Evolutionary conservation across 164 flowering plant species (phyloP).

Genomic region (Chimonanthus praecox): DNA sequence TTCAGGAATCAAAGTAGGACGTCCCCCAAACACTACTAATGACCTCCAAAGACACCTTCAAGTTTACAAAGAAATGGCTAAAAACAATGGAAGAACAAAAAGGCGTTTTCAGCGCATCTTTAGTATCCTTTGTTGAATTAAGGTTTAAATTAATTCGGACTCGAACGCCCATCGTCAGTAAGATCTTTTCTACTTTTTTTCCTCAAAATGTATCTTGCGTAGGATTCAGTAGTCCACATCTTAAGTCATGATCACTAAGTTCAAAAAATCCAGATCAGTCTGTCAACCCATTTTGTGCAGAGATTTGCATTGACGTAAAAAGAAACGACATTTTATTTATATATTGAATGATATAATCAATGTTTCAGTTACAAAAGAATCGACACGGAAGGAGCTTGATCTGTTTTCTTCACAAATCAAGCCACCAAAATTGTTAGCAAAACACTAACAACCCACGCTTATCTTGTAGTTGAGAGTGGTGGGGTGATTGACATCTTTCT

Average conservation of each 20-base stretch:
- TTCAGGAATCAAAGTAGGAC: too few species aligned
- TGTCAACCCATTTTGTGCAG: neutral
- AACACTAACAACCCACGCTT: neutral
- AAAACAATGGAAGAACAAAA: too few species aligned
- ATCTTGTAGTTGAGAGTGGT: constrained; percentile 8
- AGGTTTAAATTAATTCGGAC: neutral
- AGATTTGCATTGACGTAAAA: neutral
- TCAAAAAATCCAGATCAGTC: neutral
- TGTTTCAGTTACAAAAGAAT: constrained; percentile 5
- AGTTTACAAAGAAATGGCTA: too few species aligned
- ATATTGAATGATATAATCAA: neutral
- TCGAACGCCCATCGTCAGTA: neutral
- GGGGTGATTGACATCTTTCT: constrained; percentile 8
- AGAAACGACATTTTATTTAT: too few species aligned
- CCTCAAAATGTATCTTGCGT: neutral
- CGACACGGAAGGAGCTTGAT: neutral
- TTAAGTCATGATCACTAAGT: neutral
- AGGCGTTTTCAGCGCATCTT: too few species aligned
- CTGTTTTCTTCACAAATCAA: neutral
- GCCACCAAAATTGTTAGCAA: constrained; percentile 1
- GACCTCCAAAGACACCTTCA: too few species aligned
- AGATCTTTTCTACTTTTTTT: neutral
- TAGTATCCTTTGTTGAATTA: too few species aligned
- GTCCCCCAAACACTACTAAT: too few species aligned
- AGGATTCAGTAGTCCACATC: neutral